Percentiles rank a stretch among this genome's conserved stretches.
Evolutionary conservation across 2,329 filamentous ascomycete genomes (phyloP).

Genomic region (Huntiella omanensis): DNA sequence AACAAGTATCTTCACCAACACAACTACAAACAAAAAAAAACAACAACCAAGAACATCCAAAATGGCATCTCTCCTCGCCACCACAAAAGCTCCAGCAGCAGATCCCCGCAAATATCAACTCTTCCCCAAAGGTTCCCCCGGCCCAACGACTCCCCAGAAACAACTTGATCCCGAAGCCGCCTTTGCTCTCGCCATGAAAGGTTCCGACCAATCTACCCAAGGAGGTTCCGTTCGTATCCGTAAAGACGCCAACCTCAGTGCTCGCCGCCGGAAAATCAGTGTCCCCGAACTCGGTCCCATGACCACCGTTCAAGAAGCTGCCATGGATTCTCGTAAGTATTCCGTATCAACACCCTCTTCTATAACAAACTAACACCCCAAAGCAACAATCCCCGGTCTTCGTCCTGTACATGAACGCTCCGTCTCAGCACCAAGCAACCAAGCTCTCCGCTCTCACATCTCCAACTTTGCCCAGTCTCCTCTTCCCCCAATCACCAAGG

Average conservation of each 20-base stretch:
- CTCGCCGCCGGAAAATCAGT: constrained; percentile 42
- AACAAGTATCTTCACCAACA: not conserved
- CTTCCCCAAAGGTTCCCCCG: constrained; percentile 31
- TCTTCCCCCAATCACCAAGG: constrained; percentile 15
- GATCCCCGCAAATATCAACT: constrained; percentile 36
- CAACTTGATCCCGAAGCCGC: constrained; percentile 32
- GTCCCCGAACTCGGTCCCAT: constrained; percentile 46
- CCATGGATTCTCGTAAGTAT: constrained; percentile 49
- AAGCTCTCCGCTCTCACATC: constrained; percentile 5
- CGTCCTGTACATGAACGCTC: constrained; percentile 46
- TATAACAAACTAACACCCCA: not conserved
- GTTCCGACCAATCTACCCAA: constrained; percentile 24
- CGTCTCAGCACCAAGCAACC: constrained; percentile 35
- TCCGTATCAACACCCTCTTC: not conserved
- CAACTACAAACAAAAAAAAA: not conserved
- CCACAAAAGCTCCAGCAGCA: not conserved
- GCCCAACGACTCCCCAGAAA: constrained; percentile 19
- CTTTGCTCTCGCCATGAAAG: constrained; percentile 24
- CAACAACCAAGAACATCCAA: not conserved
- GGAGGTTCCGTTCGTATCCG: constrained; percentile 29
- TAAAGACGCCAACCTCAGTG: constrained; percentile 38
- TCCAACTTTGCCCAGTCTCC: constrained; percentile 1
- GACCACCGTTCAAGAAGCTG: constrained; percentile 47
- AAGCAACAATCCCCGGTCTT: constrained; percentile 49
- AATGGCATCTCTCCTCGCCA: constrained; percentile 1